Base-by-base conservation (phyloP, 2,329 filamentous ascomycete genomes). In the Esteya vermicola region DNA sequence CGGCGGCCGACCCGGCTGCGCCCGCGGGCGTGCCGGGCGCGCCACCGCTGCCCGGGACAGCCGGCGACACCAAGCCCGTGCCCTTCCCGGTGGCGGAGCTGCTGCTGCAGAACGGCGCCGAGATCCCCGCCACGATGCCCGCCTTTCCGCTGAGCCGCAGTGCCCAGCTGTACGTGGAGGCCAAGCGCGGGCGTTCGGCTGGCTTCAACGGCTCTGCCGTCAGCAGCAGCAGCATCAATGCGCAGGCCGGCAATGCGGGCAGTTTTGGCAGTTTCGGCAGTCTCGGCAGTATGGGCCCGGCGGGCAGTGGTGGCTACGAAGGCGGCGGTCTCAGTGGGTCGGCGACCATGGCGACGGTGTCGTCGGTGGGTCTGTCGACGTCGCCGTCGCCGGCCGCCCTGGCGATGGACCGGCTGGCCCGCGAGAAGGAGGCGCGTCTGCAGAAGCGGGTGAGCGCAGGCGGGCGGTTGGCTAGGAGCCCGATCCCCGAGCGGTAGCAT, bases 11-110 rank as follows among this genome's bases (percentile, higher is more conserved):
- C 53, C 91, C 91, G 4, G 88, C 88, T 2, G 16, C 32, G 9
- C 30, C 34, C 2, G 21, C 38, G 3, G 32, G 33, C 13, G 19
- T 36, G 34, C 18, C 60, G 22, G 9, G 35, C 20, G 14, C 25
- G 35, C 32, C 35, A 18, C 18, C 30, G n/a, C 23, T 23, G 9
- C 20, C 42, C 4, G 18, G 46, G 51, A 49, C 65, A 4, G 52
- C 64, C 33, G 45, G 60, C 48, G 54, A 71, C 53, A 36, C 61
- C 57, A 76, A 75, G 48, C 55, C 65, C 4, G 68, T 78, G 9
- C 73, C 88, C 0, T 98, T 98, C 55, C 79, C 91, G 0, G 69
- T 96, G 32, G 91, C 91, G 13, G 91, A 98, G 57, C 64, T 98
- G 43, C 70, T 98, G 13, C 67, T 93, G 13, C 93, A 96, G 51